phyloP scores from a whole-genome alignment of 352 stramenopile genomes.

The Lagenidium giganteum region DNA sequence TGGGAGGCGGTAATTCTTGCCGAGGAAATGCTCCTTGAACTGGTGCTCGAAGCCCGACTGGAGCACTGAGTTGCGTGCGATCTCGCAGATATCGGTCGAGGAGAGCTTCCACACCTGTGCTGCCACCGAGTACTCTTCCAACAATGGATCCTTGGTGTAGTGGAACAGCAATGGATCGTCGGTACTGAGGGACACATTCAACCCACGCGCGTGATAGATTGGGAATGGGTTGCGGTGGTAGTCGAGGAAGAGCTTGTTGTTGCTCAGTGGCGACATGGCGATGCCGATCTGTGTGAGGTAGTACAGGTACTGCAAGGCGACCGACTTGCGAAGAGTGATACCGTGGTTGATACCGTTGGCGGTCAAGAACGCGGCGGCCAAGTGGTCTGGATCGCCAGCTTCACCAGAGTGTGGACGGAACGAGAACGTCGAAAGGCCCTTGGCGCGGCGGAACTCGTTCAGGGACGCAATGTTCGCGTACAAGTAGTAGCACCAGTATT shows the following conservation, averaged over 20 bases:
- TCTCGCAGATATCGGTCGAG: conserved; percentile 96
- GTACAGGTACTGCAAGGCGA: conserved; percentile 97
- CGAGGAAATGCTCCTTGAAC: conserved; percentile 96
- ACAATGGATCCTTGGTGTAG: conserved; percentile 95
- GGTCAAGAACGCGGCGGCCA: conserved; percentile 86
- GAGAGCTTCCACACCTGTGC: conserved; percentile 91
- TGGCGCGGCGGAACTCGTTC: conserved; percentile 88
- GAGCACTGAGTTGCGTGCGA: conserved; percentile 95
- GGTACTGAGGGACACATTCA: conserved; percentile 98
- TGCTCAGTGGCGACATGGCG: conserved; percentile 90
- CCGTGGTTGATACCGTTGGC: conserved; percentile 97
- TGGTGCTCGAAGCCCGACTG: conserved; percentile 96
- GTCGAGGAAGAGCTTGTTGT: conserved; percentile 93
- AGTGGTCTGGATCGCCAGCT: conserved; percentile 94
- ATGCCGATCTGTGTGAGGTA: conserved; percentile 96
- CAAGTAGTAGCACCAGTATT: conserved; percentile 95
- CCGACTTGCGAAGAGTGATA: conserved; percentile 94
- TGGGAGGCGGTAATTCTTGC: conserved; percentile 81
- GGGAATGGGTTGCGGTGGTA: conserved; percentile 92
- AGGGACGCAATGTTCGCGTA: conserved; percentile 96
- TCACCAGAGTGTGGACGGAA: conserved; percentile 98
- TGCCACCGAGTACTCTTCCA: conserved; percentile 94
- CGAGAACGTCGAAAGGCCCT: conserved; percentile 86
- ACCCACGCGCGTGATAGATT: conserved; percentile 90
- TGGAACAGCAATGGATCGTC: conserved; percentile 98